Evolutionary conservation across 345 rosid species (phyloP).

Genomic region (Euphorbia peplus): DNA sequence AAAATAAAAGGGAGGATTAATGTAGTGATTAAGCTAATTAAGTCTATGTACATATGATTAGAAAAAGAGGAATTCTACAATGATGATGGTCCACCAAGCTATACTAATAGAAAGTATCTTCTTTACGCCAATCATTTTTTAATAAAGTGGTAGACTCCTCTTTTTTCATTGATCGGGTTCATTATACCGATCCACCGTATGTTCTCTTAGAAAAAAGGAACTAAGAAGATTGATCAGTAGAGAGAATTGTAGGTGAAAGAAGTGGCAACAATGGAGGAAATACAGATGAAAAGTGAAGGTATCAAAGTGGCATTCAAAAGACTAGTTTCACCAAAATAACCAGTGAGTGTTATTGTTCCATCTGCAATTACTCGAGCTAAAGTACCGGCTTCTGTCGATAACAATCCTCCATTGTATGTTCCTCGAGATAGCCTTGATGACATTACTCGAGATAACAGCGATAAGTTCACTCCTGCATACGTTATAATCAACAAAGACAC

Average conservation of each 20-base stretch:
- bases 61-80: too few relatives aligned
- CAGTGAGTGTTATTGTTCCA: constrained; percentile 52
- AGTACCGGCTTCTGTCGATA: constrained; percentile 61
- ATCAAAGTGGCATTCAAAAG: constrained; percentile 48
- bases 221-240: constrained; percentile 26
- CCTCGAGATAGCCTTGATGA: constrained; percentile 60
- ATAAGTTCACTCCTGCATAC: constrained; percentile 52
- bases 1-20: background rate
- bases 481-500: background rate
- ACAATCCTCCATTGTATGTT: constrained; percentile 54
- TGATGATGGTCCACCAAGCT: too few relatives aligned
- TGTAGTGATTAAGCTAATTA: constrained; percentile 5
- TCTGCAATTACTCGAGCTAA: constrained; percentile 59
- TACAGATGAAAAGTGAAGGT: constrained; percentile 49
- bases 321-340: constrained; percentile 40
- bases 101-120: too few relatives aligned
- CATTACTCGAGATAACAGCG: constrained; percentile 53
- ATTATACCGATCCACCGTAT: too few relatives aligned
- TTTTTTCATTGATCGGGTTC: too few relatives aligned
- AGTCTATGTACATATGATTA: background rate
- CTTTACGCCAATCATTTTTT: too few relatives aligned
- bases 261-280: constrained; percentile 51
- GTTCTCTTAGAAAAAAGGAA: background rate
- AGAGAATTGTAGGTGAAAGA: constrained; percentile 49
- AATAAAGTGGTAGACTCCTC: too few relatives aligned